phyloP scores from a whole-genome alignment of 1,139 yeast species.

The Protomyces arabidopsidicola region DNA sequence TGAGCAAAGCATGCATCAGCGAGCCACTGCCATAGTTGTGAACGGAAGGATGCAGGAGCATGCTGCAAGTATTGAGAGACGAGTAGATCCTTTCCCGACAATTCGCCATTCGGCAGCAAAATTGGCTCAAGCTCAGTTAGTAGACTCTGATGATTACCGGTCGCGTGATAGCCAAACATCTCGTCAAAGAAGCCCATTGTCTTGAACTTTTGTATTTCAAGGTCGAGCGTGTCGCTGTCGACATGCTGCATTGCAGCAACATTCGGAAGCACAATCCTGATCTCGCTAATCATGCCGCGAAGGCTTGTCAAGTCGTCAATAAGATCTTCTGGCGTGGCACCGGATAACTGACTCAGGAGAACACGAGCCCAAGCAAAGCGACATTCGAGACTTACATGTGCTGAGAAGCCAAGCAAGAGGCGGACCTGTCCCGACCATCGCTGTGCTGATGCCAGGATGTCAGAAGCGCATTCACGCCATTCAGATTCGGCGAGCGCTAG shows the following conservation, averaged over 20 bases:
- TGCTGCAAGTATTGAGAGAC: constrained; percentile 48
- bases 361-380: constrained; percentile 47
- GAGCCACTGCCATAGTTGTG: constrained; percentile 72
- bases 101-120: constrained; percentile 40
- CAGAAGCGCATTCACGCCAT: neutral
- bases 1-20: constrained; percentile 51
- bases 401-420: constrained; percentile 36
- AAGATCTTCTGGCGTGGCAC: constrained; percentile 36
- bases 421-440: constrained; percentile 25
- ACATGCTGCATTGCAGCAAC: constrained; percentile 57
- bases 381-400: constrained; percentile 30
- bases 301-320: constrained; percentile 31
- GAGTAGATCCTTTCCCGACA: constrained; percentile 28
- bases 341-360: constrained; percentile 42
- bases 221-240: constrained; percentile 49
- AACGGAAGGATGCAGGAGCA: constrained; percentile 62
- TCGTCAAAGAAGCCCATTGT: constrained; percentile 64
- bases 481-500: neutral
- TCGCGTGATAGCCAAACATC: constrained; percentile 44
- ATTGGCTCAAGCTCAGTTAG: constrained; percentile 55
- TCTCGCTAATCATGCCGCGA: constrained; percentile 20
- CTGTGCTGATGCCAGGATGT: neutral
- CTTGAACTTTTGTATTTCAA: constrained; percentile 62
- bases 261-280: constrained; percentile 38
- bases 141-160: constrained; percentile 46